Conservation (phyloP, 129 eudicot species). For the Glebionis coronaria region DNA sequence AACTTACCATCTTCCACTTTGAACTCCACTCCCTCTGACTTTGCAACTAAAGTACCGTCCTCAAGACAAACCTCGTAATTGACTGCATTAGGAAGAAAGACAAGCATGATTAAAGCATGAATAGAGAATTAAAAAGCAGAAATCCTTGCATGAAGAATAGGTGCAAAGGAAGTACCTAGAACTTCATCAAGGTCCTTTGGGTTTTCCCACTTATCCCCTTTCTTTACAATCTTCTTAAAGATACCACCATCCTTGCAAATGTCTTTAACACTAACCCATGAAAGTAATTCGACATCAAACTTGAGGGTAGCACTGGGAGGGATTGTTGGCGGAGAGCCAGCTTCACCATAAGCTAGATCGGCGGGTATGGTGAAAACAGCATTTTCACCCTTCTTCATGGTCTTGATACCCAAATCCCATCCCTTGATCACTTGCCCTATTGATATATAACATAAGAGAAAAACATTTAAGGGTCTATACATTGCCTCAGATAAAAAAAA, state of each 20-base stretch:
- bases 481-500: too few species aligned
- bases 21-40: constrained; percentile 76
- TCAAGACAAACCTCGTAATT: constrained; percentile 77
- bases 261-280: constrained; percentile 93
- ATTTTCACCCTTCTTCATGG: constrained; percentile 99
- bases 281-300: constrained; percentile 87
- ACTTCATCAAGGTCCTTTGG: constrained; percentile 98
- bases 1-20: constrained; percentile 73
- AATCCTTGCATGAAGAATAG: neutral
- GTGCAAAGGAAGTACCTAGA: constrained; percentile 47
- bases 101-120: neutral
- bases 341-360: constrained; percentile 86
- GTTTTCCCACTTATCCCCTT: constrained; percentile 99
- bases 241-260: constrained; percentile 98
- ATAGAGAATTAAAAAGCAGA: neutral
- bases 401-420: constrained; percentile 94
- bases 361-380: constrained; percentile 93
- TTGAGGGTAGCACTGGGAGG: constrained; percentile 91
- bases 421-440: constrained; percentile 98
- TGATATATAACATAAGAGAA: too few species aligned
- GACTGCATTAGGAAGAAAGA: constrained; percentile 37
- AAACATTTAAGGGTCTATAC: too few species aligned
- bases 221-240: constrained; percentile 71
- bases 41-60: constrained; percentile 72
- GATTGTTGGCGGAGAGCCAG: constrained; percentile 95